Evolutionary conservation across 768 basidiomycete species (phyloP), one percentile per base, ranked within the genome.

Genomic region (Tulasnella calospora): DNA sequence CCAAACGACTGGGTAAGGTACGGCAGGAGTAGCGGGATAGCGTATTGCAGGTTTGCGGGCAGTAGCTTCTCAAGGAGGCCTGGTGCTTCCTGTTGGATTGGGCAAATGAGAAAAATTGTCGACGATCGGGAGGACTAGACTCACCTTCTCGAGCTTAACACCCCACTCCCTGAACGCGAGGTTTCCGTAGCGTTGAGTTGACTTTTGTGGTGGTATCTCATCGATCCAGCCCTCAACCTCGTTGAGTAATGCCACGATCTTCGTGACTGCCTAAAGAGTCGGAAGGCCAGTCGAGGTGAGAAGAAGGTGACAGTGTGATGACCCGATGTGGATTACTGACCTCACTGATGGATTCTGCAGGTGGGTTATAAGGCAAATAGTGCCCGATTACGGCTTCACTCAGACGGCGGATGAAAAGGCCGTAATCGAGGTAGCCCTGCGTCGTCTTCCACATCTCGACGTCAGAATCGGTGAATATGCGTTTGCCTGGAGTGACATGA

Each of bases 121-220:
- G 38, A n/a, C 19, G 71, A 74, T 35, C 75, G 46, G 27, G n/a
- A n/a, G 55, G 44, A 36, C 38, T 40, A 81, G 83, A 81, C 86
- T 46, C 78, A 94, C 95, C 87, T 94, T 89, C 84, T 93, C 90
- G 40, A 98, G 86, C 44, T 91, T 88, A 75, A 87, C 85, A 0
- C 93, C 92, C 92, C 95, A 99, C 21, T 88, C 88, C 76, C 96
- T 87, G 82, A 98, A 99, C 0, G 94, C 92, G 23, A 96, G 89
- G 84, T 98, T 98, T 0, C 97, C 97, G 83, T 93, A 99, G 13
- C 95, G 88, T 81, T 98, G 96, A 7, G 92, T 89, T 10, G 75
- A 76, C 75, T 76, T 57, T 61, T 76, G 87, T 0, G 92, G 90
- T 2, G 96, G 96, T 12, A 96, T 92, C 36, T 92, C 90, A 47